Base-by-base conservation (phyloP, 192 early-diverging fungal species). In the Haplosporangium gracile region DNA sequence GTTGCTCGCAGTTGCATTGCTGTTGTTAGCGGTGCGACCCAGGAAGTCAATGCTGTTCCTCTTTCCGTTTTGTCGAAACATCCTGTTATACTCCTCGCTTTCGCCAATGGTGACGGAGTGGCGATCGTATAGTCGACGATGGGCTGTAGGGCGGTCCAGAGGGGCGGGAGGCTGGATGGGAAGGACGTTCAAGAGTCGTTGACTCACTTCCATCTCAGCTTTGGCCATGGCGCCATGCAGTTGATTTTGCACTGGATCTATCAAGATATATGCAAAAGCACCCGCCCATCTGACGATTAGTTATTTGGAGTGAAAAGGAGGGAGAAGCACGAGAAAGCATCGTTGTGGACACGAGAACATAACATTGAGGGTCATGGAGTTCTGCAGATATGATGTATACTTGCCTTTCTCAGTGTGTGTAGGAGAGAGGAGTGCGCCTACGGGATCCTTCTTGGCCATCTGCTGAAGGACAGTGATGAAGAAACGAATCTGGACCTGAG, bases 401-500 rank as follows among this genome's bases (percentile, higher is more conserved):
- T 86, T 90, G 88, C 91, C 89, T 82, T 91, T 91, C 15, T 91
- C 91, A 71, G 88, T 88, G 29, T 83, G 83, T 36, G 90, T 89
- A 20, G 90, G 90, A 39, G 92, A 88, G 22, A 94, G 74, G 32
- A 93, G 88, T 42, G 92, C 91, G 36, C 88, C 90, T 26, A 95
- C 85, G 15, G 95, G 93, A 78, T 98, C 97, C 69, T 93, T 94
- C 88, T 95, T 93, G n/a, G 96, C 94, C 95, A 97, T 95, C 81
- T 98, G 96, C 89, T 97, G 96, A 78, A 99, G 87, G 2, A 98
- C 97, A 7, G 96, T 97, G 73, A 97, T 97, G 68, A 99, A 96
- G 82, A 99, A 99, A 39, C 97, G 93, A 77, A 97, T 94, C 90
- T 99, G 98, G 71, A 99, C 94, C 73, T 93, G 95, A 24, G 95